Percentiles rank a stretch among this genome's conserved stretches.
Evolutionary conservation across 2,329 filamentous ascomycete genomes (phyloP).

Genomic region (Arthrobotrys sphaeroides): DNA sequence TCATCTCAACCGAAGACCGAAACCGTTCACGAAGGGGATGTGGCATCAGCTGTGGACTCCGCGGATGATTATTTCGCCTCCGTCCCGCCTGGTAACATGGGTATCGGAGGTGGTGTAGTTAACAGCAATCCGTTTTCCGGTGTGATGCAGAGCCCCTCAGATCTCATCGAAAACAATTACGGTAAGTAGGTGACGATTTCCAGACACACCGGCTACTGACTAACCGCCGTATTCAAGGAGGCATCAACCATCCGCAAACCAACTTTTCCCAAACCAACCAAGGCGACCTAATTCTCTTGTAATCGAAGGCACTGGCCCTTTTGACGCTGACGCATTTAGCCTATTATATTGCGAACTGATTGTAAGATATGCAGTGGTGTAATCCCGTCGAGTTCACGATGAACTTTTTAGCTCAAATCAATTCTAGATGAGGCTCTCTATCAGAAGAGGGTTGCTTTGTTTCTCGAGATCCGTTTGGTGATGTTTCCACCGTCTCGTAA

Average conservation of each 20-base stretch:
- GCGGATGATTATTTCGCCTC: constrained; percentile 60
- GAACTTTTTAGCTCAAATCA: background rate
- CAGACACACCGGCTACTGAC: background rate
- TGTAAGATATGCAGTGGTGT: constrained; percentile 44
- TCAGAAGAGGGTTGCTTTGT: background rate
- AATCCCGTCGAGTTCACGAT: background rate
- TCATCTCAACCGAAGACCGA: constrained; percentile 70
- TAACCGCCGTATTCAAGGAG: constrained; percentile 12
- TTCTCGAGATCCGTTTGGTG: constrained; percentile 9
- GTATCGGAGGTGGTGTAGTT: constrained; percentile 45
- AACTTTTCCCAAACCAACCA: constrained; percentile 50
- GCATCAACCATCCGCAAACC: constrained; percentile 33
- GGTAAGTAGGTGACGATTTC: constrained; percentile 2
- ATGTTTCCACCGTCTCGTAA: constrained; percentile 26
- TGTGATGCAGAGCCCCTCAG: constrained; percentile 50
- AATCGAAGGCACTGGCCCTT: background rate
- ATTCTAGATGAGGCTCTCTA: background rate
- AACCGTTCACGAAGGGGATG: constrained; percentile 68
- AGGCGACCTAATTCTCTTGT: constrained; percentile 49
- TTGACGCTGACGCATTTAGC: background rate
- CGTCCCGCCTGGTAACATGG: constrained; percentile 51
- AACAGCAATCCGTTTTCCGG: constrained; percentile 51
- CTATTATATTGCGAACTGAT: background rate
- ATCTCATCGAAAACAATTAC: constrained; percentile 51
- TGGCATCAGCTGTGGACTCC: constrained; percentile 66